Evolutionary conservation across 169 alveolate species (phyloP).

Genomic region (Babesia gibsoni): DNA sequence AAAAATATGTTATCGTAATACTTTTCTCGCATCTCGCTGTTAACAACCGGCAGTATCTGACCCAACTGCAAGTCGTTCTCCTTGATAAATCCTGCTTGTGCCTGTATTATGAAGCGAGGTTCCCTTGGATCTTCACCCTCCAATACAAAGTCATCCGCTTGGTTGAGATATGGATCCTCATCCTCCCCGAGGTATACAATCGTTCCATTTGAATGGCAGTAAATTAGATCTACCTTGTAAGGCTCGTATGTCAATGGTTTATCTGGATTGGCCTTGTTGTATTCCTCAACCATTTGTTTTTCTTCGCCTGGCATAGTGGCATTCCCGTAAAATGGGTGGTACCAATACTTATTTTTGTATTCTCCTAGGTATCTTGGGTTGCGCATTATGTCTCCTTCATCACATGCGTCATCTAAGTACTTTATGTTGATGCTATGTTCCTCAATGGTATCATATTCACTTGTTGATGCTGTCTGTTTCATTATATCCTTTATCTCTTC

Average conservation of each 20-base stretch:
- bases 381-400: constrained; percentile 73
- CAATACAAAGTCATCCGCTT: constrained; percentile 39
- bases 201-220: constrained; percentile 78
- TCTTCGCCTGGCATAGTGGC: constrained; percentile 67
- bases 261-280: constrained; percentile 66
- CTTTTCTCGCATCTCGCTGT: constrained; percentile 39
- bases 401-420: constrained; percentile 70
- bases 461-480: background rate
- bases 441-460: background rate
- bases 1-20: constrained; percentile 71
- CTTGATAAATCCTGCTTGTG: constrained; percentile 45
- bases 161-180: constrained; percentile 31
- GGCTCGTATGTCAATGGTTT: constrained; percentile 65
- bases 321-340: constrained; percentile 70
- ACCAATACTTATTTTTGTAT: constrained; percentile 66
- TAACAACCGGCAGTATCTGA: constrained; percentile 37
- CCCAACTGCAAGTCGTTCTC: constrained; percentile 56
- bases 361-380: constrained; percentile 71
- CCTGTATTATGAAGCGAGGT: constrained; percentile 61
- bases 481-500: background rate
- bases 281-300: constrained; percentile 58
- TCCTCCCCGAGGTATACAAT: constrained; percentile 71
- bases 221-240: constrained; percentile 61
- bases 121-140: constrained; percentile 64
- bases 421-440: constrained; percentile 51